These are phyloP conservation scores for Schizochytrium sp. DNA, from an alignment of 108 stramenopile genomes.

Conservation along the genomic window DNA sequence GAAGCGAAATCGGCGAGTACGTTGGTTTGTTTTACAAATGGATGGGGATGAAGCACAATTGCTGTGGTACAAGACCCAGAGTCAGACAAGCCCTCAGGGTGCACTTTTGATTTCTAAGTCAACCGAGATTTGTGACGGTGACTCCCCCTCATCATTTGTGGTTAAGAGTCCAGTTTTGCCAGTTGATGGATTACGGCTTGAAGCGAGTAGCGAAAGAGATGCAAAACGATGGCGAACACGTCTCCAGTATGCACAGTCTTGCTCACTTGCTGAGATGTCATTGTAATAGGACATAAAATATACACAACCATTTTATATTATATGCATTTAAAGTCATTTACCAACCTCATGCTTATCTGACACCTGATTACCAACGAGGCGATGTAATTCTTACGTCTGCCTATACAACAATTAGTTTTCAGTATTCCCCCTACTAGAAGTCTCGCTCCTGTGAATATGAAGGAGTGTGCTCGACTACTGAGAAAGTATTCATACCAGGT, in stretches of 20 bases:
- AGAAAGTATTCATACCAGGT: too few relatives aligned
- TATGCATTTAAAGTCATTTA: neutral
- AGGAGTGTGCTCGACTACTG: too few relatives aligned
- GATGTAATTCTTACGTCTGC: too few relatives aligned
- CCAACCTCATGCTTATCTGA: too few relatives aligned
- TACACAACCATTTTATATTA: neutral
- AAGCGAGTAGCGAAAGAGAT: neutral
- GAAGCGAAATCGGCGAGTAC: neutral
- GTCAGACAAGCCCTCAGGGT: constrained; percentile 15
- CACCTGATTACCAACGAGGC: too few relatives aligned
- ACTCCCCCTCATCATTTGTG: neutral
- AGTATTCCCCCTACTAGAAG: too few relatives aligned
- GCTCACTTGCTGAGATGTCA: neutral
- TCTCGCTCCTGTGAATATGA: too few relatives aligned
- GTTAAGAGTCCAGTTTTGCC: constrained; percentile 5
- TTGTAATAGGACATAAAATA: neutral
- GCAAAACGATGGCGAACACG: neutral
- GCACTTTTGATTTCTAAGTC: neutral
- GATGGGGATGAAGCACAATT: constrained; percentile 17
- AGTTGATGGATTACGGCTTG: neutral
- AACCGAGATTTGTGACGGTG: neutral
- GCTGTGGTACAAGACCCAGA: constrained; percentile 52
- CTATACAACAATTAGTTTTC: too few relatives aligned
- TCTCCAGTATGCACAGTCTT: neutral
- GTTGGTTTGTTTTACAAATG: constrained; percentile 43